Conservation (phyloP, 345 rosid species). For the Jatropha curcas region DNA sequence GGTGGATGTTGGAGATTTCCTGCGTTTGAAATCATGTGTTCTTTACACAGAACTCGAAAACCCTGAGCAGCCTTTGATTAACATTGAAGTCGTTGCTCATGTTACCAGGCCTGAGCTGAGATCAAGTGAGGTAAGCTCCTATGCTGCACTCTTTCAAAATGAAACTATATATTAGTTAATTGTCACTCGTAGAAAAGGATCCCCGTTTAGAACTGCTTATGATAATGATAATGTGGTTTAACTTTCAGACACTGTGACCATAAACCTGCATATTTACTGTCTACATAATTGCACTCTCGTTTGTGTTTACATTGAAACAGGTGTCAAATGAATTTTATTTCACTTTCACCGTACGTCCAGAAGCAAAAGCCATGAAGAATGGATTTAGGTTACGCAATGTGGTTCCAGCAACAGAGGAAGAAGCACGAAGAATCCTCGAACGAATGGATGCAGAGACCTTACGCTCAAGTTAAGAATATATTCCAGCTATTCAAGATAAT, state of each 20-base stretch:
- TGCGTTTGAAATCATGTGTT: constrained; percentile 75
- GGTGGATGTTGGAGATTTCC: constrained; percentile 87
- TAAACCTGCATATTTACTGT: background rate
- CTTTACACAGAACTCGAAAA: constrained; percentile 69
- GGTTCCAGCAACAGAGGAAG: constrained; percentile 90
- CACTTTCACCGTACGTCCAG: constrained; percentile 71
- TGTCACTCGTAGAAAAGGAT: background rate
- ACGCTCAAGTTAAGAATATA: constrained; percentile 12
- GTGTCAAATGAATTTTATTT: constrained; percentile 79
- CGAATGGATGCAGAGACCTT: constrained; percentile 66
- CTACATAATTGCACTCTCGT: constrained; percentile 5
- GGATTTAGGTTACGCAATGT: constrained; percentile 61
- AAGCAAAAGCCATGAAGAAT: constrained; percentile 56
- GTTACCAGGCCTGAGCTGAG: constrained; percentile 92
- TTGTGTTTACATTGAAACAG: constrained; percentile 34
- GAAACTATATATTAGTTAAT: background rate
- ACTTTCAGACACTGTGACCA: too few relatives aligned
- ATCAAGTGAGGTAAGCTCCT: constrained; percentile 68
- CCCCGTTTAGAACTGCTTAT: background rate
- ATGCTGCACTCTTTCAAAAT: constrained; percentile 2
- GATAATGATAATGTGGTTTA: background rate
- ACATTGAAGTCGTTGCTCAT: constrained; percentile 92
- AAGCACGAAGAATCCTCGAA: constrained; percentile 67
- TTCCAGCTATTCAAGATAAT: background rate
- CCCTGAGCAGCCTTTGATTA: constrained; percentile 68